Conservation (phyloP, 1,284 basidiomycete species). For the Pseudozyma hubeiensis region DNA sequence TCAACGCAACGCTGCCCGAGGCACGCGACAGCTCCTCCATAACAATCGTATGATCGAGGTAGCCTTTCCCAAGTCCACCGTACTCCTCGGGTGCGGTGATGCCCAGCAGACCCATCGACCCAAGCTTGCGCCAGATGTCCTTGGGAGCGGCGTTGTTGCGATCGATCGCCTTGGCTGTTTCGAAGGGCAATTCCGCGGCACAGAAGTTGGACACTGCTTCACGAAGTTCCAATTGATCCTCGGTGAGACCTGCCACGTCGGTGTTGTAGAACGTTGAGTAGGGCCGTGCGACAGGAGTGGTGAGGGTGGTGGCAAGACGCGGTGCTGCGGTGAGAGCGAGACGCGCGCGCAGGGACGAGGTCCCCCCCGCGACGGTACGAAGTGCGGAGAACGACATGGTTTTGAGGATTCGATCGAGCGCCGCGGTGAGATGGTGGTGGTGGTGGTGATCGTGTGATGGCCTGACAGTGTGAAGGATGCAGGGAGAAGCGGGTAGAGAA, state of each 20-base stretch:
- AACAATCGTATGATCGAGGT: constrained; percentile 61
- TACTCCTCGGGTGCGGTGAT: constrained; percentile 59
- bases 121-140: constrained; percentile 59
- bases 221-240: constrained; percentile 50
- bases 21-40: constrained; percentile 79
- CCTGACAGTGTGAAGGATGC: no score
- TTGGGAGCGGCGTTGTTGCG: constrained; percentile 47
- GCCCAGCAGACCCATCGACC: constrained; percentile 61
- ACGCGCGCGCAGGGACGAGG: neutral
- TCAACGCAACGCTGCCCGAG: constrained; percentile 88
- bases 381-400: constrained; percentile 1
- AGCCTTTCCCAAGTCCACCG: constrained; percentile 58
- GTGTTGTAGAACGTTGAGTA: constrained; percentile 52
- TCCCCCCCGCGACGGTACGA: neutral
- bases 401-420: neutral
- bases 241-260: constrained; percentile 47
- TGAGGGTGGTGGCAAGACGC: no score
- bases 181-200: constrained; percentile 42
- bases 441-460: no score
- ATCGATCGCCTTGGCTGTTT: constrained; percentile 50
- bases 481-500: no score
- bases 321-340: neutral
- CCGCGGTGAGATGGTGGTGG: neutral
- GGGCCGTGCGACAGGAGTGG: neutral
- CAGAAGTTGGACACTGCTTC: constrained; percentile 52